phyloP scores from a whole-genome alignment of 768 basidiomycete genomes.

The Boletus subcaerulescens region DNA sequence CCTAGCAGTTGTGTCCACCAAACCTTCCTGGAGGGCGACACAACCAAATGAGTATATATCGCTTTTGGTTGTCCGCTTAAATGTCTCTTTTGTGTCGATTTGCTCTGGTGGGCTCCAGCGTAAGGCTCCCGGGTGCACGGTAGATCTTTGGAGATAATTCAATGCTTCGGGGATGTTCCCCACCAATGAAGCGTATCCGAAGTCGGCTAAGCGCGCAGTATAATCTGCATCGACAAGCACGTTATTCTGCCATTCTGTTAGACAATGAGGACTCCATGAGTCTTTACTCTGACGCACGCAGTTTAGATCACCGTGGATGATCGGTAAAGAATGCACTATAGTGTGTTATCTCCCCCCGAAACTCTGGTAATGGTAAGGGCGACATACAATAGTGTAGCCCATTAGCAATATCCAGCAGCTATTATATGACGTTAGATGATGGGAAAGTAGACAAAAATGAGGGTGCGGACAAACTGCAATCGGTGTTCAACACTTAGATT shows the following conservation, averaged over 20 bases:
- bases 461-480: background rate
- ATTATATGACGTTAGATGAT: background rate
- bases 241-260: constrained; percentile 4
- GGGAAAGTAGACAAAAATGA: no score
- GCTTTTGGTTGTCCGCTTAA: background rate
- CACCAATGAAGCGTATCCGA: constrained; percentile 9
- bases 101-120: constrained; percentile 9
- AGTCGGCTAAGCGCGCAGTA: constrained; percentile 41
- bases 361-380: background rate
- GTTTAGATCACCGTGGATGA: background rate
- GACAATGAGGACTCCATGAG: background rate
- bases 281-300: background rate
- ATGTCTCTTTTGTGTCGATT: constrained; percentile 20
- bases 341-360: background rate
- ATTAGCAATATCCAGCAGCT: constrained; percentile 14
- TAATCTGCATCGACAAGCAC: constrained; percentile 14
- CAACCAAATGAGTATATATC: constrained; percentile 25
- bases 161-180: background rate
- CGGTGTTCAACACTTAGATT: background rate
- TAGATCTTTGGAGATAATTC: background rate
- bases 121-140: background rate
- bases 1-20: constrained; percentile 34
- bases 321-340: background rate
- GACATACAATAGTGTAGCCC: constrained; percentile 17
- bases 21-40: constrained; percentile 30